Base-by-base conservation (phyloP, 1,139 yeast genomes). In the Protomyces lactucae-debilis region DNA sequence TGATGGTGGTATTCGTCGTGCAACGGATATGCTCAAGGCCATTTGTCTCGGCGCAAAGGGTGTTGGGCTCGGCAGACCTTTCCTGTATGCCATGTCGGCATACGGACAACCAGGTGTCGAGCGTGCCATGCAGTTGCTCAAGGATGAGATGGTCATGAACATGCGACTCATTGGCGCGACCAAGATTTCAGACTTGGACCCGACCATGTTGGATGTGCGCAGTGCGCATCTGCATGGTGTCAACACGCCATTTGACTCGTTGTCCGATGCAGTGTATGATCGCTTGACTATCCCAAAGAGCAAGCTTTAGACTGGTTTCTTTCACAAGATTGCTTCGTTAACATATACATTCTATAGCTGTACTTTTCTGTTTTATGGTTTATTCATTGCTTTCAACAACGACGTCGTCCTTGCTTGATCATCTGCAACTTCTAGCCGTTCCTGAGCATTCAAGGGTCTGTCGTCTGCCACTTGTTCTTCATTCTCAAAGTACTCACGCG, bases 81-180 rank as follows among this genome's bases (percentile, higher is more conserved):
- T 87, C 76, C 75, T 87, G 63, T 87, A 86, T 71, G 90, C 92
- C 63, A 43, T 56, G 53, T 82, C 87, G n/a, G 79, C 86, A 0
- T 86, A 84, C 69, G 93, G 93, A 8, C 88, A 82, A 67, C 85
- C 80, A 3, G 97, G 97, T 66, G 96, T 90, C 8, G 55, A 52
- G 23, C 55, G 28, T 3, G 56, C 52, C 16, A 55, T 67, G 25
- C 91, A 87, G 71, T 77, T 90, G 57, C 78, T 92, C 70, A 87
- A 85, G 72, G 91, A 86, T 67, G 98, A 92, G 73, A 75, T 92
- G 74, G 84, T 82, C 68, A 88, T 90, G 93, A 85, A 87, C 75
- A 89, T 92, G 97, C 81, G 96, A 69, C 79, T 91, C 60, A 77
- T 92, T 60, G 98, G 97, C 53, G 96, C 83, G 40, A 84, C 83